These are phyloP conservation scores for Brettanomyces bruxellensis DNA, from an alignment of 805 yeast species.

Conservation along the genomic window DNA sequence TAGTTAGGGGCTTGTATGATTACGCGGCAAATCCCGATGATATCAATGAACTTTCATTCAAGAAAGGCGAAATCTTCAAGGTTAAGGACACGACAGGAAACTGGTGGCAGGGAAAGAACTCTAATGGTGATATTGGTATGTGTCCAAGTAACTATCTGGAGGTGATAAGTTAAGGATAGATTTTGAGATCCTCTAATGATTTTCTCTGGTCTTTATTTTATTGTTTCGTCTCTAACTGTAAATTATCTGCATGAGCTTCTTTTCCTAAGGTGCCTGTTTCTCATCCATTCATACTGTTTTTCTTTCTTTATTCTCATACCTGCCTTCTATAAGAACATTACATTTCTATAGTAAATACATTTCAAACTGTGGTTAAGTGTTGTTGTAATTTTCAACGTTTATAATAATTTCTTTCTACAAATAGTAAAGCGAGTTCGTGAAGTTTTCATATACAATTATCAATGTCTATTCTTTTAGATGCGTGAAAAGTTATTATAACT, in stretches of 20 bases:
- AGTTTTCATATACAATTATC: too few relatives aligned
- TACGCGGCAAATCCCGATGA: constrained; percentile 90
- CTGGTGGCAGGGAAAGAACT: constrained; percentile 97
- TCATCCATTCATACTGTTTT: too few relatives aligned
- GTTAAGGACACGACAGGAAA: constrained; percentile 91
- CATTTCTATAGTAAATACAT: too few relatives aligned
- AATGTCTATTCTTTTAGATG: too few relatives aligned
- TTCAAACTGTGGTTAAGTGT: too few relatives aligned
- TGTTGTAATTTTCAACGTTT: too few relatives aligned
- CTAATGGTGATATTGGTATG: constrained; percentile 89
- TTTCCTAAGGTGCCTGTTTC: too few relatives aligned
- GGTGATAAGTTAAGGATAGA: constrained; percentile 29
- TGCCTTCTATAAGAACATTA: too few relatives aligned
- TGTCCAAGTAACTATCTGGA: constrained; percentile 94
- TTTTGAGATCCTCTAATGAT: background rate
- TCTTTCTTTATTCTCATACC: too few relatives aligned
- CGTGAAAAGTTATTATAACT: too few relatives aligned
- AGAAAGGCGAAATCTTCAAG: constrained; percentile 83
- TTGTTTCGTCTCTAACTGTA: constrained; percentile 3
- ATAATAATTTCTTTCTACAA: too few relatives aligned
- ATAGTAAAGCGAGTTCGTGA: too few relatives aligned
- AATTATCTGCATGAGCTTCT: background rate
- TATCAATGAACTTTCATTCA: constrained; percentile 84
- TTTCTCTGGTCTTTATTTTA: background rate
- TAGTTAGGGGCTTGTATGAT: constrained; percentile 78